Base-by-base conservation (phyloP, 768 basidiomycete species). In the Termitomyces titanicus region DNA sequence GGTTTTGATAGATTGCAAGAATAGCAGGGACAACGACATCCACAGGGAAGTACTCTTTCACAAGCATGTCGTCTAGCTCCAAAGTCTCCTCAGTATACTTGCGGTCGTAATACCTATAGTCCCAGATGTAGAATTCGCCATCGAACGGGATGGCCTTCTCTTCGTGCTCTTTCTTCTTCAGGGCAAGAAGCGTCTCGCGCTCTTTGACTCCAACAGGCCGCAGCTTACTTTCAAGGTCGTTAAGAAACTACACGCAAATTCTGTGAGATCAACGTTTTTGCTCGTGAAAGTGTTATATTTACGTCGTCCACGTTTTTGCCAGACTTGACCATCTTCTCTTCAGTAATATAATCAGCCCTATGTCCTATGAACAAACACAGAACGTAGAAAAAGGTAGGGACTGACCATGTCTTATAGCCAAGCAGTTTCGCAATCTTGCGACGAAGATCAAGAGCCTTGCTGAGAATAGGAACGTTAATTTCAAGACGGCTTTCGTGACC, bases 1-100 rank as follows among this genome's bases (percentile, higher is more conserved):
- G 72, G 53, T 84, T 83, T 68, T 93, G 89, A 69, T 94, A 95
- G 64, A 94, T 91, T 13, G 81, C 74, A 45, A 95, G 76, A 62
- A 95, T 91, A 3, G 86, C 78, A 6, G 90, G 88, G 11, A 95
- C 88, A 40, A 95, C 90, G 17, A 86, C 81, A 2, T 83, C 76
- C 3, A 94, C 93, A 0, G 92, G 91, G 80, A 95, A 94, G 68
- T 93, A 92, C 67, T 94, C 88, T 70, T 94, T 93, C 60, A 94
- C 84, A 12, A 86, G 74, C 58, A 80, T 80, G 60, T 93, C 89
- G 57, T 94, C 90, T 33, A 92, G 78, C 34, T 79, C 75, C 25
- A 94, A 75, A 20, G 78, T 77, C 62, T 80, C 75, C 69, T 93
- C 88, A 51, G 86, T 73, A 63, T 74, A 89, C 64, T 79, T 81